A percentile compares a stretch with the other conserved stretches of the same genome.
Evolutionary conservation across 202 grass and related monocot species (phyloP).

Genomic region (Zoysia matrella): DNA sequence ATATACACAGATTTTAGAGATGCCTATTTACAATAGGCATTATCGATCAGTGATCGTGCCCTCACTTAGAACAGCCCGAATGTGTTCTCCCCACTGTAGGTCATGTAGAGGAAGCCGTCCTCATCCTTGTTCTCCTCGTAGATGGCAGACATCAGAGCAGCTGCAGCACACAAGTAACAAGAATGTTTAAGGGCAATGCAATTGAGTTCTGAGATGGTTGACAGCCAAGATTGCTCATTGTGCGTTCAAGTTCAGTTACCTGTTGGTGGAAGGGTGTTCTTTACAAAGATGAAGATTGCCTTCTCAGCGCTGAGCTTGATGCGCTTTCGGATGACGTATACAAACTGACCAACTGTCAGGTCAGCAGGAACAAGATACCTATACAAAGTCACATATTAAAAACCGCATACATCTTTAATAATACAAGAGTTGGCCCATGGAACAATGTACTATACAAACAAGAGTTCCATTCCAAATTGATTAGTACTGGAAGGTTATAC

Average conservation of each 20-base stretch:
- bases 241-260: slow-evolving; percentile 43
- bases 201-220: background rate
- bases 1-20: slow-evolving; percentile 44
- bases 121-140: slow-evolving; percentile 92
- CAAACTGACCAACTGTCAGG: slow-evolving; percentile 91
- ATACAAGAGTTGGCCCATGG: background rate
- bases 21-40: slow-evolving; percentile 55
- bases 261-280: slow-evolving; percentile 88
- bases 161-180: slow-evolving; percentile 31
- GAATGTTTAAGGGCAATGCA: background rate
- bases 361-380: slow-evolving; percentile 96
- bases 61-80: slow-evolving; percentile 52
- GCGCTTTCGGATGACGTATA: slow-evolving; percentile 91
- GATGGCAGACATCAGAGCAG: slow-evolving; percentile 87
- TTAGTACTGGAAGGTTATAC: background rate
- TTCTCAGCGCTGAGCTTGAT: slow-evolving; percentile 97
- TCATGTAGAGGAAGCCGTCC: slow-evolving; percentile 93
- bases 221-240: background rate
- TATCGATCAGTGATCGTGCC: background rate
- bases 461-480: background rate
- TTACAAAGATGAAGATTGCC: slow-evolving; percentile 96
- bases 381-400: background rate
- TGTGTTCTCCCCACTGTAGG: slow-evolving; percentile 88
- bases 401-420: background rate
- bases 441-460: background rate